Percentiles rank a stretch among this genome's conserved stretches.
These are phyloP conservation scores for Malassezia dermatis DNA, from an alignment of 1,284 basidiomycete genomes.

Conservation along the genomic window DNA sequence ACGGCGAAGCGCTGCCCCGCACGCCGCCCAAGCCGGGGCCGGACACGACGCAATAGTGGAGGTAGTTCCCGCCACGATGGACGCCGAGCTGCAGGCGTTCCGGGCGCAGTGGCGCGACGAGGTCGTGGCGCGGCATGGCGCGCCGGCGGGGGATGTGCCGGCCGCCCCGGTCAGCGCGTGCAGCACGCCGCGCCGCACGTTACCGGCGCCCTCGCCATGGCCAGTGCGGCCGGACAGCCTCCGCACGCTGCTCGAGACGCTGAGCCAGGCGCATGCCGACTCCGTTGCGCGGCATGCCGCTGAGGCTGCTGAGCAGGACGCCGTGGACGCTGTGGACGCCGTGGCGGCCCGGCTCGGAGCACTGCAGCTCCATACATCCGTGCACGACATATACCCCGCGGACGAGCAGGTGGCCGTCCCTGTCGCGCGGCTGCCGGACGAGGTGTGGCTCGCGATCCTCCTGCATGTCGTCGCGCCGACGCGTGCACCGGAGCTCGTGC, in stretches of 20 bases:
- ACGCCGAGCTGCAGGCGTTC: slow-evolving; percentile 11
- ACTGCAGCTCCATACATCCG: background rate
- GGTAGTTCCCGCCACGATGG: background rate
- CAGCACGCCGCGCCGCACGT: background rate
- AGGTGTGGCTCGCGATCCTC: slow-evolving; percentile 32
- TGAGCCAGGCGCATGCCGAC: slow-evolving; percentile 3
- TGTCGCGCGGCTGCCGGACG: slow-evolving; percentile 32
- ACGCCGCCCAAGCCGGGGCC: background rate
- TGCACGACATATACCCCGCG: slow-evolving; percentile 6
- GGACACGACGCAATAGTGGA: background rate
- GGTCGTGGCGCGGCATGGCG: slow-evolving; percentile 4
- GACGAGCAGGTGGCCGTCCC: slow-evolving; percentile 25
- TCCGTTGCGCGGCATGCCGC: background rate
- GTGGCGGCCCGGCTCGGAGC: background rate
- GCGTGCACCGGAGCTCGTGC: background rate
- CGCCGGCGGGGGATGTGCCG: background rate
- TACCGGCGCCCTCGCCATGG: too few relatives aligned
- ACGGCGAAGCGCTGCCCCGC: background rate
- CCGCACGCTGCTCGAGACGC: background rate
- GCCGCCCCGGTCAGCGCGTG: too few relatives aligned
- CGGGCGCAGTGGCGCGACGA: slow-evolving; percentile 10
- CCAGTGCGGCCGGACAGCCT: background rate
- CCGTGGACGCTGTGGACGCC: background rate
- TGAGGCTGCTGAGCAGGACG: background rate
- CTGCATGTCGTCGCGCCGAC: slow-evolving; percentile 14